Percentiles rank a stretch among this genome's conserved stretches.
These are phyloP conservation scores for Phanerochaete sordida DNA, from an alignment of 768 basidiomycete genomes.

Conservation along the genomic window DNA sequence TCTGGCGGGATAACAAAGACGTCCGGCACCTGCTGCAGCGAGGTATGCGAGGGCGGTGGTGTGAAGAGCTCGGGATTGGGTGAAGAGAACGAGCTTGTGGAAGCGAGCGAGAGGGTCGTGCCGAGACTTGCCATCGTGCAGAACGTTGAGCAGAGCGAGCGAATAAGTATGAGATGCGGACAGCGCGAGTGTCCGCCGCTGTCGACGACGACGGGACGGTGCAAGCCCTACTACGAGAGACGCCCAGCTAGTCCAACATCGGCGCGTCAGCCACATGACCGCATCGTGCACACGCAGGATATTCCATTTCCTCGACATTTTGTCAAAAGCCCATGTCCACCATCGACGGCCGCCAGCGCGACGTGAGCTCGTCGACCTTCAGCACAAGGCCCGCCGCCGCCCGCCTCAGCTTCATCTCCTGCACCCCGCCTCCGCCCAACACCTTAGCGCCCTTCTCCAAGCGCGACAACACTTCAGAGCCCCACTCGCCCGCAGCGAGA, in stretches of 20 bases:
- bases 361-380: slow-evolving; percentile 70
- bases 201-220: not conserved
- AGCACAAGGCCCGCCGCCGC: slow-evolving; percentile 79
- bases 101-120: slow-evolving; percentile 24
- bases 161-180: not conserved
- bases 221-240: not conserved
- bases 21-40: slow-evolving; percentile 26
- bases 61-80: slow-evolving; percentile 12
- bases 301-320: not conserved
- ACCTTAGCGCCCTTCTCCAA: slow-evolving; percentile 64
- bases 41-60: slow-evolving; percentile 27
- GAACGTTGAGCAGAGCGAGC: not conserved
- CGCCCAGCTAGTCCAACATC: slow-evolving; percentile 4
- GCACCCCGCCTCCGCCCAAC: slow-evolving; percentile 61
- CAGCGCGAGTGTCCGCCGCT: not conserved
- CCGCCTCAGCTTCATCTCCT: slow-evolving; percentile 58
- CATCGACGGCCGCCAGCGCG: slow-evolving; percentile 68
- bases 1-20: slow-evolving; percentile 36
- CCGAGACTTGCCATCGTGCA: slow-evolving; percentile 11
- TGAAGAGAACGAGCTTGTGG: slow-evolving; percentile 19
- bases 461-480: slow-evolving; percentile 54
- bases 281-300: not conserved
- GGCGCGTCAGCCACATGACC: slow-evolving; percentile 18
- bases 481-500: slow-evolving; percentile 80
- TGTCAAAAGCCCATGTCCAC: slow-evolving; percentile 31